These are phyloP conservation scores for Cutaneotrichosporon arboriforme DNA, from an alignment of 1,284 basidiomycete species.

Conservation along the genomic window DNA sequence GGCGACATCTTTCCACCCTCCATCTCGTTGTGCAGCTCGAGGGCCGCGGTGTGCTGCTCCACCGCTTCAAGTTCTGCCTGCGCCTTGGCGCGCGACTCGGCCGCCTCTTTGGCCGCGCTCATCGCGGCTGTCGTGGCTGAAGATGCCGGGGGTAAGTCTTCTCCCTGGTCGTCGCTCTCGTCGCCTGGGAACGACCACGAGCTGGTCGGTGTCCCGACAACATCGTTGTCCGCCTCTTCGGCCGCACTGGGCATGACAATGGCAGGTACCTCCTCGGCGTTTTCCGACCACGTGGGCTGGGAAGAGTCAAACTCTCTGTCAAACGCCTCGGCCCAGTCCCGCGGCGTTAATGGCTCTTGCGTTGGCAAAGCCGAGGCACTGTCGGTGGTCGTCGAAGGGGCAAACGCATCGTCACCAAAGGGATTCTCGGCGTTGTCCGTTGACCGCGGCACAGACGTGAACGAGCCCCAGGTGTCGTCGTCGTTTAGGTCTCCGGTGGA, in stretches of 20 bases:
- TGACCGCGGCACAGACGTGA: slow-evolving; percentile 23
- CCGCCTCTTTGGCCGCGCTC: neutral
- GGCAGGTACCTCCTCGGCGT: slow-evolving; percentile 6
- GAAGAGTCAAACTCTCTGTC: slow-evolving; percentile 30
- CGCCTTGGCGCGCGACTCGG: neutral
- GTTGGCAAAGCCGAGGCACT: slow-evolving; percentile 1
- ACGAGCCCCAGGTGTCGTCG: slow-evolving; percentile 45
- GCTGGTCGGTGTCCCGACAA: slow-evolving; percentile 15
- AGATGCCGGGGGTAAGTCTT: slow-evolving; percentile 34
- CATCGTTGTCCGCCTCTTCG: slow-evolving; percentile 15
- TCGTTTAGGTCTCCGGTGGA: slow-evolving; percentile 23
- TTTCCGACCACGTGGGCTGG: slow-evolving; percentile 4
- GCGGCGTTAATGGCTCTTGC: slow-evolving; percentile 32
- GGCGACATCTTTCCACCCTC: neutral
- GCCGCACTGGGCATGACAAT: neutral
- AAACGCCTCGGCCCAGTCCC: slow-evolving; percentile 44
- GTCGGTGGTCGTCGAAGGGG: slow-evolving; percentile 1
- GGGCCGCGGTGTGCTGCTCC: neutral
- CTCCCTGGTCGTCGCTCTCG: slow-evolving; percentile 32
- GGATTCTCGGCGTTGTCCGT: slow-evolving; percentile 34
- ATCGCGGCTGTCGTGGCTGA: neutral
- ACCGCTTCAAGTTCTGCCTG: neutral
- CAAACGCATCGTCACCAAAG: slow-evolving; percentile 42
- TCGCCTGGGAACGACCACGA: slow-evolving; percentile 38
- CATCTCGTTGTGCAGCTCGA: neutral